phyloP scores from a whole-genome alignment of 257 asterid species.

The Primulina eburnea region DNA sequence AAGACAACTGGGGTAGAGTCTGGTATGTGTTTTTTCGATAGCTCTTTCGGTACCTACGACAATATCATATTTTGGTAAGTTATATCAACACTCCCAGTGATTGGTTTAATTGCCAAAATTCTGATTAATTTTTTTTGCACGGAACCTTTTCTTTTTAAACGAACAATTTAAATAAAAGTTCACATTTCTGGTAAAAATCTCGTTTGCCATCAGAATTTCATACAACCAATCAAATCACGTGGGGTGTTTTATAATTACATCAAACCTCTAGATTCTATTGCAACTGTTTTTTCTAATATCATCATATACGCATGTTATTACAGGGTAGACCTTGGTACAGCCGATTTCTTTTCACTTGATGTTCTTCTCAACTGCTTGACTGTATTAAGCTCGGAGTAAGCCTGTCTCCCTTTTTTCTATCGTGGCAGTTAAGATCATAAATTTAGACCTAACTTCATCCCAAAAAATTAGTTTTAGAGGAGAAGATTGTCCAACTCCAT shows the following conservation, averaged over 20 bases:
- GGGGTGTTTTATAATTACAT: not conserved
- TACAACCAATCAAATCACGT: not conserved
- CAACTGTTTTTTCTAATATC: not conserved
- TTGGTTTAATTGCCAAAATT: not conserved
- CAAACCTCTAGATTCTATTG: not conserved
- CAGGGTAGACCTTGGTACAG: slow-evolving; percentile 97
- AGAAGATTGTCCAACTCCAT: no score
- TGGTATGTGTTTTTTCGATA: slow-evolving; percentile 47
- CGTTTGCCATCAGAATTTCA: not conserved
- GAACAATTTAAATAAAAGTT: not conserved
- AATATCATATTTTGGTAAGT: no score
- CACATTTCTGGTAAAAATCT: not conserved
- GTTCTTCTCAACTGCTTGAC: slow-evolving; percentile 95
- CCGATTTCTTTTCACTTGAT: slow-evolving; percentile 86
- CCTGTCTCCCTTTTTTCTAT: not conserved
- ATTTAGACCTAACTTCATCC: no score
- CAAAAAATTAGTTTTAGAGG: no score
- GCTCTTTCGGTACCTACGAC: not conserved
- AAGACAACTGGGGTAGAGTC: slow-evolving; percentile 93
- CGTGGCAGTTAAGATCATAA: not conserved
- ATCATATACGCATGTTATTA: slow-evolving; percentile 16
- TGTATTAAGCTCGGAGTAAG: slow-evolving; percentile 92
- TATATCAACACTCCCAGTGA: not conserved
- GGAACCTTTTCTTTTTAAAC: not conserved
- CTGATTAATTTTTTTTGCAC: not conserved